Percentiles rank a stretch among this genome's conserved stretches.
phyloP scores from a whole-genome alignment of 495 filamentous ascomycete species.

The Monascus purpureus region DNA sequence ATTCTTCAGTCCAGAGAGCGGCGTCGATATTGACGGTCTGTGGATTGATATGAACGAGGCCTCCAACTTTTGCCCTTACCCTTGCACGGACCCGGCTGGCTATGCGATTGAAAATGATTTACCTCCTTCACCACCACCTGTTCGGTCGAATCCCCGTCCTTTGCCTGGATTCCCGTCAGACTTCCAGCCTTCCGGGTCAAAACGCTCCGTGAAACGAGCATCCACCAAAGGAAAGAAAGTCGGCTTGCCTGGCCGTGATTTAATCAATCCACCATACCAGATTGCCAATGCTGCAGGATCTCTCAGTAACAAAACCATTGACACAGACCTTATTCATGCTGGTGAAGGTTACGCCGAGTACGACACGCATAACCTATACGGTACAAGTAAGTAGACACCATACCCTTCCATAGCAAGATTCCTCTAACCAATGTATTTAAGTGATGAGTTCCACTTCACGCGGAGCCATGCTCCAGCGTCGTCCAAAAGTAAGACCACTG shows the following conservation, averaged over 20 bases:
- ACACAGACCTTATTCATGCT: slow-evolving; percentile 60
- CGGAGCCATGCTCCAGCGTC: slow-evolving; percentile 53
- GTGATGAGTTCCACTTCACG: slow-evolving; percentile 65
- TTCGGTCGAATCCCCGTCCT: slow-evolving; percentile 43
- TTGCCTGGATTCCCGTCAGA: slow-evolving; percentile 59
- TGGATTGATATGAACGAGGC: slow-evolving; percentile 89
- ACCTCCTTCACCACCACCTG: slow-evolving; percentile 52
- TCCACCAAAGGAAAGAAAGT: slow-evolving; percentile 15
- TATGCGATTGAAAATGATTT: slow-evolving; percentile 38
- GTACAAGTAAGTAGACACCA: slow-evolving; percentile 38
- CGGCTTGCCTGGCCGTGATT: slow-evolving; percentile 48
- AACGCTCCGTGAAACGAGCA: slow-evolving; percentile 5
- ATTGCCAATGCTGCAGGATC: slow-evolving; percentile 61
- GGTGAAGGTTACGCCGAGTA: slow-evolving; percentile 55
- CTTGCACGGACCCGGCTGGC: slow-evolving; percentile 48
- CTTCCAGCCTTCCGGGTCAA: slow-evolving; percentile 44
- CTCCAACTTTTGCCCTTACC: slow-evolving; percentile 56
- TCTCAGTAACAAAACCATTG: slow-evolving; percentile 58
- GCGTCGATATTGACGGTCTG: slow-evolving; percentile 71
- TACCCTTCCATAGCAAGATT: not conserved
- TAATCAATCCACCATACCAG: slow-evolving; percentile 58
- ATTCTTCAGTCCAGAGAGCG: slow-evolving; percentile 52
- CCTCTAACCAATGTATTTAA: slow-evolving; percentile 9
- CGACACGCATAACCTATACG: slow-evolving; percentile 78
- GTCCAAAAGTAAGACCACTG: slow-evolving; percentile 53